Percentiles rank a stretch among this genome's conserved stretches.
Conservation (phyloP, 306 rosid genomes). For the Myrica gale region DNA sequence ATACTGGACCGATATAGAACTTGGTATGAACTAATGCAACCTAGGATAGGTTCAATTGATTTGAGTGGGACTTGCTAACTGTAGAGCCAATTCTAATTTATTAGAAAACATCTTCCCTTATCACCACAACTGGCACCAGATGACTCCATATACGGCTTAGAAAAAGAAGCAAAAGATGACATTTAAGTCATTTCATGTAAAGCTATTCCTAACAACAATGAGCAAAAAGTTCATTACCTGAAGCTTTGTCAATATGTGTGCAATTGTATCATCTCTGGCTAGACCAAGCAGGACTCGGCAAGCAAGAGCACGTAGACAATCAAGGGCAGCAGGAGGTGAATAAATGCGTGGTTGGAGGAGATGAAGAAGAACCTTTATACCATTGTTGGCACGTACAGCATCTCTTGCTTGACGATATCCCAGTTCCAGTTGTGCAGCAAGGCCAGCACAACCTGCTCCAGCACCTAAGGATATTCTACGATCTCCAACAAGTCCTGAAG, state of each 20-base stretch:
- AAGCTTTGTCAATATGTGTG: constrained; percentile 93
- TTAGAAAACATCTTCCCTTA: not conserved
- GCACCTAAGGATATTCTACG: constrained; percentile 89
- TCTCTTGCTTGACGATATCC: constrained; percentile 96
- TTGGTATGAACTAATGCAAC: not conserved
- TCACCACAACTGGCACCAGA: not conserved
- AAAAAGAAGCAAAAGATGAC: constrained; percentile 11
- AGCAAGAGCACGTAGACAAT: constrained; percentile 94
- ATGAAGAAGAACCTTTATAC: constrained; percentile 91
- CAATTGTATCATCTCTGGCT: constrained; percentile 93
- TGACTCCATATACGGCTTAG: not conserved
- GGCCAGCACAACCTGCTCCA: constrained; percentile 96
- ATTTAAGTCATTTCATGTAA: constrained; percentile 3
- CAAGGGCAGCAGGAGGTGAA: constrained; percentile 87
- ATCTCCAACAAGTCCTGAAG: constrained; percentile 91
- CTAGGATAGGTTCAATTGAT: not conserved
- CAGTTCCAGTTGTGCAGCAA: constrained; percentile 85
- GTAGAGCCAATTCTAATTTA: not conserved
- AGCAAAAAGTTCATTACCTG: constrained; percentile 53
- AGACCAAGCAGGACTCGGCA: constrained; percentile 95
- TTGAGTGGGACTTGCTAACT: not conserved
- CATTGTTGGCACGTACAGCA: constrained; percentile 84
- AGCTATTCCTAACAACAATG: not conserved
- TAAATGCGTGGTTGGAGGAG: constrained; percentile 86
- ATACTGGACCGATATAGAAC: not conserved